These are phyloP conservation scores for Nicotiana benthamiana DNA, from an alignment of 257 asterid genomes.

Conservation along the genomic window DNA sequence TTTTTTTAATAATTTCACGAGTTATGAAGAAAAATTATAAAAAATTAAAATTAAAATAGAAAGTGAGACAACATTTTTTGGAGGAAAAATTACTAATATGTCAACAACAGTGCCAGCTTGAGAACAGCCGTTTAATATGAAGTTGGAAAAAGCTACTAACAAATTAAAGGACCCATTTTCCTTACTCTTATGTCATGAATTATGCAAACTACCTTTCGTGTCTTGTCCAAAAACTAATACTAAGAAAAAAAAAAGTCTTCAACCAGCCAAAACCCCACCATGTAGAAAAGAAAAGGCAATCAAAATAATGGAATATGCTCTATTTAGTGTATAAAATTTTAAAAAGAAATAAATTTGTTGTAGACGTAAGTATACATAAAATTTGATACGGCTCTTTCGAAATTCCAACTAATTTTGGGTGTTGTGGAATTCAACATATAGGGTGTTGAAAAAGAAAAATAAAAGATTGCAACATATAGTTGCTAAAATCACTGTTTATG, in stretches of 20 bases:
- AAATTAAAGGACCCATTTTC: constrained; percentile 22
- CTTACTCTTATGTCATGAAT: constrained; percentile 10
- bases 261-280: constrained; percentile 18
- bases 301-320: background rate
- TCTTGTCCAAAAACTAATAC: constrained; percentile 39
- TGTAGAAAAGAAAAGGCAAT: background rate
- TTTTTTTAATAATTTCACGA: background rate
- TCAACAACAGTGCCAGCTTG: constrained; percentile 28
- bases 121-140: constrained; percentile 15
- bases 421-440: background rate
- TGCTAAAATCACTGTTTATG: background rate
- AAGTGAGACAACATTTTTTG: background rate
- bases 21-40: background rate
- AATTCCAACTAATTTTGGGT: background rate
- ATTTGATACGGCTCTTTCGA: background rate
- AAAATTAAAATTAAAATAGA: background rate
- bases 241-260: constrained; percentile 20
- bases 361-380: background rate
- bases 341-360: background rate
- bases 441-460: too few relatives aligned
- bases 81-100: background rate
- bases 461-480: background rate
- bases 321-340: background rate
- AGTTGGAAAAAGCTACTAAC: constrained; percentile 4
- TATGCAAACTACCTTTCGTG: constrained; percentile 14